Conservation (phyloP, 2,329 filamentous ascomycete genomes). For the Ophiosphaerella narmari region DNA sequence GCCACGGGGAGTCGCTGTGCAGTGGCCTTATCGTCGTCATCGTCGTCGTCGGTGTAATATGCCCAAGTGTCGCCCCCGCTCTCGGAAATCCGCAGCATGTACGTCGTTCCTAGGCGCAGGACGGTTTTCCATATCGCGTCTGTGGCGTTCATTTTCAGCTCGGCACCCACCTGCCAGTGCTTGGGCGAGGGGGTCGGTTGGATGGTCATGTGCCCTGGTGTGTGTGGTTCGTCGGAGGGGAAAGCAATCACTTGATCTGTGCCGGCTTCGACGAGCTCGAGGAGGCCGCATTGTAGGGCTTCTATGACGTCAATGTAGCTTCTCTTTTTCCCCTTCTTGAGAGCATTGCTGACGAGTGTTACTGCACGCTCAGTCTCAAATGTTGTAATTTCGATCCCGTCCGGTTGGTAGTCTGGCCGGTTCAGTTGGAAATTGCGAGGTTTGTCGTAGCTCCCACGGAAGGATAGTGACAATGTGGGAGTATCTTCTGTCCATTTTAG, state of each 20-base stretch:
- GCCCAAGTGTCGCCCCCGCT: background rate
- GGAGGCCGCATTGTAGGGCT: background rate
- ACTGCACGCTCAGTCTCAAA: background rate
- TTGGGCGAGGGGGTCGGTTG: background rate
- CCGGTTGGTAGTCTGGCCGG: background rate
- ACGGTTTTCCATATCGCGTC: background rate
- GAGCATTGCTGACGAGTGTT: background rate
- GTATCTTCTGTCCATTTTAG: no score
- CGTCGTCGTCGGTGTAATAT: background rate
- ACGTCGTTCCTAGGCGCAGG: background rate
- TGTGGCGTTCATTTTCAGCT: background rate
- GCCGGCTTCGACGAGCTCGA: background rate
- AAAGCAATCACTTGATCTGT: background rate
- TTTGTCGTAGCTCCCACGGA: no score
- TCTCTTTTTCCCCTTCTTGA: slow-evolving; percentile 2
- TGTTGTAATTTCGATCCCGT: background rate
- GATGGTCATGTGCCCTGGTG: background rate
- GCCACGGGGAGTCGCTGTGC: background rate
- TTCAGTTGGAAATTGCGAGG: background rate
- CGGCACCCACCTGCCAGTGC: background rate
- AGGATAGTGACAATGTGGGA: no score
- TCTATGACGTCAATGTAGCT: slow-evolving; percentile 3
- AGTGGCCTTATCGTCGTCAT: background rate
- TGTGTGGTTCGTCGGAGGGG: background rate
- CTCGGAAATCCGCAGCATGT: background rate